Base-by-base conservation (phyloP, 2,329 filamentous ascomycete species). In the Exophiala sp. region DNA sequence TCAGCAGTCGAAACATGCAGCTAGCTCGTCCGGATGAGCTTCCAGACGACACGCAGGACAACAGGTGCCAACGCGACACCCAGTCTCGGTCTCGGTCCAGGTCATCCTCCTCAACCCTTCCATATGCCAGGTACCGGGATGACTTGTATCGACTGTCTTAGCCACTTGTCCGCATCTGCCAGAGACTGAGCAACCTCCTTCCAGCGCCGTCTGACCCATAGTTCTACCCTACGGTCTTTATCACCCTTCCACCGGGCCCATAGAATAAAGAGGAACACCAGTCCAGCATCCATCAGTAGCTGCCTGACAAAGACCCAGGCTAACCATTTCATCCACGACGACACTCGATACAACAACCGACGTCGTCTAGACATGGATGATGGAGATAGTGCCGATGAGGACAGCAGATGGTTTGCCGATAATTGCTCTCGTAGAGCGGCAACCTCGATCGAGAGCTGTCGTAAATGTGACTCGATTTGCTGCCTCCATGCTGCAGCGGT, bases 371-470 rank as follows among this genome's bases (percentile, higher is more conserved):
- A 52, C 16, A 48, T 53, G 10, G 48, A 43, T n/a, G 50, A 56
- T 2, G 47, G 80, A 14, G 48, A 55, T 29, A 56, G 46, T n/a
- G 55, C 55, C 2, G 49, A 54, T 3, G 53, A 54, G 3, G 58
- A 55, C 2, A 60, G 77, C 55, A 80, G 79, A 70, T 85, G 85
- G 58, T 91, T 80, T 10, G 86, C 77, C 0, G 87, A 82, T 59
- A 97, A 85, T 65, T 97, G 90, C 68, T 98, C 93, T 29, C 93
- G 80, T 55, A 97, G 70, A 0, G 93, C 93, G 1, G 93, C 90
- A 24, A 98, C 81, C 69, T 98, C 93, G 13, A 89, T 86, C 3
- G 90, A 95, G 70, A 97, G 82, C 60, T 89, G 87, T 48, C 91
- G 87, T 49, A 97, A 76, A 18, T 88, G 87, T 37, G 83, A 79